These are phyloP conservation scores for Rhinocladiella mackenziei DNA, from an alignment of 2,329 filamentous ascomycete genomes.

Conservation along the genomic window DNA sequence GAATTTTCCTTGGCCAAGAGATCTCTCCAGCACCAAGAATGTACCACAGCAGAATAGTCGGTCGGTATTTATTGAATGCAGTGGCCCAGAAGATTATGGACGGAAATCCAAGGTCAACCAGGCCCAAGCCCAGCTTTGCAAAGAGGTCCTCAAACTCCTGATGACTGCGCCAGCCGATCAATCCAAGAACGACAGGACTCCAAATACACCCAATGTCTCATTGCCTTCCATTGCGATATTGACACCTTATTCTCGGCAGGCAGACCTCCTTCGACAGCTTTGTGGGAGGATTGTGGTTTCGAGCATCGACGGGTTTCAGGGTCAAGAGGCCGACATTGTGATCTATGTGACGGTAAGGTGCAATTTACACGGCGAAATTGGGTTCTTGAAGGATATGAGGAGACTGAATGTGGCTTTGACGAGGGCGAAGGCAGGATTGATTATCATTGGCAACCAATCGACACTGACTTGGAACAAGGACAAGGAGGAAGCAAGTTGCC, in stretches of 20 bases:
- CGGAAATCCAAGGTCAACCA: constrained; percentile 40
- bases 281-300: constrained; percentile 30
- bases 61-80: constrained; percentile 38
- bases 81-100: constrained; percentile 37
- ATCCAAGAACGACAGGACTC: too few relatives aligned
- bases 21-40: not conserved
- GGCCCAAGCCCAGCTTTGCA: constrained; percentile 39
- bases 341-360: constrained; percentile 44
- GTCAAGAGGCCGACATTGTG: constrained; percentile 43
- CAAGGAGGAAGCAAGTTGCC: constrained; percentile 3
- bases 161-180: constrained; percentile 23
- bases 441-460: constrained; percentile 34
- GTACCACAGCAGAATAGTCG: not conserved
- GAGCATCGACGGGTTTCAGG: constrained; percentile 46
- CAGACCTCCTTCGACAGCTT: constrained; percentile 31
- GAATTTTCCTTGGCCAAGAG: constrained; percentile 4
- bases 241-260: constrained; percentile 42
- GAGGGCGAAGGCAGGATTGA: constrained; percentile 36
- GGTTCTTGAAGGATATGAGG: constrained; percentile 42
- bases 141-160: constrained; percentile 34
- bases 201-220: too few relatives aligned
- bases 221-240: constrained; percentile 37
- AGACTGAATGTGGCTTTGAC: constrained; percentile 44
- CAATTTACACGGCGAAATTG: constrained; percentile 38
- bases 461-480: constrained; percentile 29